Evolutionary conservation across 768 basidiomycete species (phyloP), one percentile per base, ranked within the genome.

Genomic region (Leccinellum albellum): DNA sequence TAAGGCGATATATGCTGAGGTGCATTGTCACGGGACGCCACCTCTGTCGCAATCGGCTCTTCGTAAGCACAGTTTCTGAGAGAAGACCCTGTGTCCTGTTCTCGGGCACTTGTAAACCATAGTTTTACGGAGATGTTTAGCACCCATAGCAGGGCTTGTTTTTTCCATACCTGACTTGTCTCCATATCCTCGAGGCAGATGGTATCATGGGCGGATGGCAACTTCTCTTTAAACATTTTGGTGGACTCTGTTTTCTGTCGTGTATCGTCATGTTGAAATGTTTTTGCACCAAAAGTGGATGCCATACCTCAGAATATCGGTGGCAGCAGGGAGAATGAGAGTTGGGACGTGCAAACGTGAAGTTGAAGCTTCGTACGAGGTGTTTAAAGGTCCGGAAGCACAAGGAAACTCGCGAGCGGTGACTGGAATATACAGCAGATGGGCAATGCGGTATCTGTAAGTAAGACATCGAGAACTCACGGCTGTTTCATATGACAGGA

Each of bases 401-500:
- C n/a, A 2, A 6, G 20, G 10, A 13, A 20, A 42, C 40, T 7
- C n/a, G n/a, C n/a, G n/a, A n/a, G 46, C 15, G 23, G 54, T n/a
- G n/a, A n/a, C n/a, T n/a, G n/a, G n/a, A n/a, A n/a, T 42, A 58
- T 50, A 62, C 53, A 45, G 60, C 42, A 51, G 54, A 8, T 54
- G 56, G 47, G 56, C 26, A n/a, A 29, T 45, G 64, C n/a, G n/a
- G n/a, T n/a, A n/a, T n/a, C n/a, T 7, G 52, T 4, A 37, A 20
- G 37, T 6, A 51, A 52, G 47, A 53, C 9, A 14, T 26, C 26
- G 26, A n/a, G n/a, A n/a, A 42, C 42, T 4, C 28, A 51, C 33
- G 45, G 15, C 12, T 45, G n/a, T n/a, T 53, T 59, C 53, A 63
- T 42, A 55, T 58, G 50, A 54, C 26, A 24, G 12, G 9, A 32